A percentile compares a stretch with the other conserved stretches of the same genome.
phyloP scores from a whole-genome alignment of 2,329 filamentous ascomycete genomes.

The Pseudocercospora fuligena region DNA sequence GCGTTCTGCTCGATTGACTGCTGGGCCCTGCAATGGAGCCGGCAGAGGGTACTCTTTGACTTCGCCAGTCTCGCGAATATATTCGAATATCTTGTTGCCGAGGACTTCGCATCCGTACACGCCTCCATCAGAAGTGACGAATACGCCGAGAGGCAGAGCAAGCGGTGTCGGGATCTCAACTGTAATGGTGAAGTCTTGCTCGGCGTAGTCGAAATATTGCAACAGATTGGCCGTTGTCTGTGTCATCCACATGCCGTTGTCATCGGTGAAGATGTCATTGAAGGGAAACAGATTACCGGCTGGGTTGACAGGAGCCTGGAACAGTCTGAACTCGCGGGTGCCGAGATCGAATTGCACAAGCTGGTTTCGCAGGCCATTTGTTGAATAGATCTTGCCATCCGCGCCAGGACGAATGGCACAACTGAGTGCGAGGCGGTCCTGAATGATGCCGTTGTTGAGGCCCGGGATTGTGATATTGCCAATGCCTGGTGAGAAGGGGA shows the following conservation, averaged over 20 bases:
- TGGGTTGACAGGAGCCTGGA: conserved; percentile 29
- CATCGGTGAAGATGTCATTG: conserved; percentile 32
- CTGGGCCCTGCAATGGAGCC: conserved; percentile 24
- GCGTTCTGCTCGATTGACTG: conserved; percentile 31
- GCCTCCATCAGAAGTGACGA: conserved; percentile 23
- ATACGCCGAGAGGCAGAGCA: conserved; percentile 26
- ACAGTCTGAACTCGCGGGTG: conserved; percentile 17
- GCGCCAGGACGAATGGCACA: conserved; percentile 21
- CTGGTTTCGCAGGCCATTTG: conserved; percentile 21
- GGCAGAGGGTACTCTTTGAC: conserved; percentile 28
- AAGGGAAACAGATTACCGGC: conserved; percentile 31
- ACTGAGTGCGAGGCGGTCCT: conserved; percentile 19
- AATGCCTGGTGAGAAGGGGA: conserved; percentile 19
- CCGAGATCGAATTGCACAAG: conserved; percentile 22
- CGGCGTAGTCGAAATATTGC: conserved; percentile 15
- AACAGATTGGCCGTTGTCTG: conserved; percentile 31
- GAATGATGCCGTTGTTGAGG: conserved; percentile 18
- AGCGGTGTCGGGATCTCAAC: conserved; percentile 23
- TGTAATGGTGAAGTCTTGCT: conserved; percentile 21
- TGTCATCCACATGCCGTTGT: conserved; percentile 33
- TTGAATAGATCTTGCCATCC: conserved; percentile 22
- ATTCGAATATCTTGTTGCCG: conserved; percentile 26
- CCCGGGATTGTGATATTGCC: conserved; percentile 21
- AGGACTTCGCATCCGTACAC: conserved; percentile 27
- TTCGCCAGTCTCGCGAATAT: conserved; percentile 26